phyloP scores from a whole-genome alignment of 495 filamentous ascomycete species.

The Trypethelium eluteriae region DNA sequence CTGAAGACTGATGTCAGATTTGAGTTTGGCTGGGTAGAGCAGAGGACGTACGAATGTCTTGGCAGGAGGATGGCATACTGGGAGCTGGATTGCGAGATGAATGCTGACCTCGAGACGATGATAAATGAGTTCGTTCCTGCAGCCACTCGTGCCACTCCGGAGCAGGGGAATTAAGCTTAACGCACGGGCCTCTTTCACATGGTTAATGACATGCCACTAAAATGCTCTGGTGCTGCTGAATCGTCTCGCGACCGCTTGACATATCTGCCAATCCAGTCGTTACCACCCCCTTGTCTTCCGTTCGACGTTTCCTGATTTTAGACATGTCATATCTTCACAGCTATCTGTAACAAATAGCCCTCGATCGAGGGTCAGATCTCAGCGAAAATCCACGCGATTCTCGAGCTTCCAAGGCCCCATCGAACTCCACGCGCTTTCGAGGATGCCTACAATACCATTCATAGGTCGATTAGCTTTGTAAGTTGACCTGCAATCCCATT shows the following conservation, averaged over 20 bases:
- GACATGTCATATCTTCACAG: too few species aligned
- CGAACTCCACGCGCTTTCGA: not conserved
- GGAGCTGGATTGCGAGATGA: not conserved
- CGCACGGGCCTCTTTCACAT: conserved; percentile 16
- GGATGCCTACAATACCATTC: conserved; percentile 70
- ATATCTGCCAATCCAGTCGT: not conserved
- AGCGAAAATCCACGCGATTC: not conserved
- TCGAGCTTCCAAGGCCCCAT: not conserved
- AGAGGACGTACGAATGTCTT: conserved; percentile 73
- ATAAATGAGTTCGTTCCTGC: not conserved
- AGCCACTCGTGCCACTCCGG: not conserved
- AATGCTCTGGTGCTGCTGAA: not conserved
- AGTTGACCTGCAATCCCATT: conserved; percentile 1
- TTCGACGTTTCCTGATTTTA: too few species aligned
- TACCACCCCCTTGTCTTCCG: too few species aligned
- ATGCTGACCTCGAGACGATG: not conserved
- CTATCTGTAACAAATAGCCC: too few species aligned
- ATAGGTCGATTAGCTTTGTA: conserved; percentile 72
- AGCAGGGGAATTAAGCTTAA: not conserved
- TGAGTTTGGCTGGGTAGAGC: conserved; percentile 14
- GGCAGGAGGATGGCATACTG: conserved; percentile 90
- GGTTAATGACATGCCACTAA: conserved; percentile 9
- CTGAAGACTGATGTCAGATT: conserved; percentile 40
- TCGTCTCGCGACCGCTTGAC: not conserved
- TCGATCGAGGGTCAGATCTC: not conserved